These are phyloP conservation scores for Melanomma pulvis-pyrius DNA, from an alignment of 495 filamentous ascomycete species.

Conservation along the genomic window DNA sequence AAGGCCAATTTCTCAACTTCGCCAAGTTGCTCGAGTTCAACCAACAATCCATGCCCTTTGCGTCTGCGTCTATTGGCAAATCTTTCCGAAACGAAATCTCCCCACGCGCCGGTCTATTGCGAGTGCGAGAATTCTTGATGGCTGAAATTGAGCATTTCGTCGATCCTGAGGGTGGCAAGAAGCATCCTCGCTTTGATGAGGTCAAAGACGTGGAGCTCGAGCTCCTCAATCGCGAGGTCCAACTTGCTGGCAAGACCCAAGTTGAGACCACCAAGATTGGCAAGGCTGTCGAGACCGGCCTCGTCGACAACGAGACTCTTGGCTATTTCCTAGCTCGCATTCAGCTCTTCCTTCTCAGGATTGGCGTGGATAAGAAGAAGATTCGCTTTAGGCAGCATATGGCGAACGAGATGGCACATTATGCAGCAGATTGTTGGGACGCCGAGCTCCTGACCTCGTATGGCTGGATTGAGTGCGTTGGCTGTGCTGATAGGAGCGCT, in stretches of 20 bases:
- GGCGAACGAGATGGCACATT: constrained; percentile 82
- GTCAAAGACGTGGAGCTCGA: constrained; percentile 67
- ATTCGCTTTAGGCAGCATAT: constrained; percentile 86
- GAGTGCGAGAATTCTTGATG: constrained; percentile 75
- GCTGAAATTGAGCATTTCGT: constrained; percentile 83
- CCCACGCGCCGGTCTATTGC: constrained; percentile 65
- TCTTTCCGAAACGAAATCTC: constrained; percentile 77
- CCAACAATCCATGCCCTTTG: constrained; percentile 72
- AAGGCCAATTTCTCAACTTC: constrained; percentile 51
- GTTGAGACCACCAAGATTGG: constrained; percentile 64
- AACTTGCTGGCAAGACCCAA: constrained; percentile 69
- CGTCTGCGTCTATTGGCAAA: constrained; percentile 75
- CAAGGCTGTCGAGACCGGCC: constrained; percentile 65
- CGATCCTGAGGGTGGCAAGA: constrained; percentile 72
- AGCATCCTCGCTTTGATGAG: constrained; percentile 69
- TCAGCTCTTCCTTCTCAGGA: constrained; percentile 68
- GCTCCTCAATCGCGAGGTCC: constrained; percentile 70
- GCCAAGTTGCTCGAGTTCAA: constrained; percentile 79
- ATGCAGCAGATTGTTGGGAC: constrained; percentile 84
- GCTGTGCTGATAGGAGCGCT: constrained; percentile 80
- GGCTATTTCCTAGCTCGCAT: constrained; percentile 85
- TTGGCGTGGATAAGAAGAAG: constrained; percentile 71
- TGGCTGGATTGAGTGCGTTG: constrained; percentile 87
- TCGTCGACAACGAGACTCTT: constrained; percentile 85
- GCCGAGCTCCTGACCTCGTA: constrained; percentile 76